phyloP scores from a whole-genome alignment of 441 rosid genomes.

The Flueggea neowawraea region DNA sequence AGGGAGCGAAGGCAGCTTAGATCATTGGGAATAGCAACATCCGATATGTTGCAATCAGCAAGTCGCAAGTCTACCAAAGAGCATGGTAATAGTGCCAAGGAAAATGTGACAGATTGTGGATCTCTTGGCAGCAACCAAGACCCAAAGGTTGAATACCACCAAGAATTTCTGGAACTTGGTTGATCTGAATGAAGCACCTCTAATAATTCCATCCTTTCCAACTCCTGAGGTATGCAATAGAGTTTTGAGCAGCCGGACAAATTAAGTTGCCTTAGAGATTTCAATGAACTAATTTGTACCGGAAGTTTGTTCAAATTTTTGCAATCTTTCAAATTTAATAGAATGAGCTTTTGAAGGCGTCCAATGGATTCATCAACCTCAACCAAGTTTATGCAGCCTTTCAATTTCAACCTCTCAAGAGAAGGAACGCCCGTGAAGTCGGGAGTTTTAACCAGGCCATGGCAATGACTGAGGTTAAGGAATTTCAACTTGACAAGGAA shows the following conservation, averaged over 20 bases:
- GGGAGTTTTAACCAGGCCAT: constrained; percentile 16
- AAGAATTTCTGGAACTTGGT: background rate
- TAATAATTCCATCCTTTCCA: background rate
- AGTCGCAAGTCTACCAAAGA: background rate
- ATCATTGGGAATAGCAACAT: constrained; percentile 1
- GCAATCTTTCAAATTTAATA: constrained; percentile 9
- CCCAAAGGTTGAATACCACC: background rate
- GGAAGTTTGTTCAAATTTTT: constrained; percentile 11
- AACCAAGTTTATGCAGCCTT: constrained; percentile 17
- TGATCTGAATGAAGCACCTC: background rate
- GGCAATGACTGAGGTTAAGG: constrained; percentile 22
- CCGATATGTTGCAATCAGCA: constrained; percentile 10
- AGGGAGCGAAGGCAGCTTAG: constrained; percentile 3
- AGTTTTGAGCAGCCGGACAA: constrained; percentile 4
- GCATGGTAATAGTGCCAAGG: constrained; percentile 1
- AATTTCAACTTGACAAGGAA: constrained; percentile 10
- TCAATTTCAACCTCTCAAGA: constrained; percentile 19
- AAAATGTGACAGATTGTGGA: background rate
- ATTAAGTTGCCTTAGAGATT: constrained; percentile 7
- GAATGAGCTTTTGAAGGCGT: background rate
- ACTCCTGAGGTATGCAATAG: background rate
- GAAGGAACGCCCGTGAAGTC: constrained; percentile 10
- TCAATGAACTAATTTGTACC: background rate
- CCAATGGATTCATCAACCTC: constrained; percentile 13
- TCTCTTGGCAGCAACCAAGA: background rate